Base-by-base conservation (phyloP, 176 grass and related monocot genomes). In the Urochloa ruziziensis region DNA sequence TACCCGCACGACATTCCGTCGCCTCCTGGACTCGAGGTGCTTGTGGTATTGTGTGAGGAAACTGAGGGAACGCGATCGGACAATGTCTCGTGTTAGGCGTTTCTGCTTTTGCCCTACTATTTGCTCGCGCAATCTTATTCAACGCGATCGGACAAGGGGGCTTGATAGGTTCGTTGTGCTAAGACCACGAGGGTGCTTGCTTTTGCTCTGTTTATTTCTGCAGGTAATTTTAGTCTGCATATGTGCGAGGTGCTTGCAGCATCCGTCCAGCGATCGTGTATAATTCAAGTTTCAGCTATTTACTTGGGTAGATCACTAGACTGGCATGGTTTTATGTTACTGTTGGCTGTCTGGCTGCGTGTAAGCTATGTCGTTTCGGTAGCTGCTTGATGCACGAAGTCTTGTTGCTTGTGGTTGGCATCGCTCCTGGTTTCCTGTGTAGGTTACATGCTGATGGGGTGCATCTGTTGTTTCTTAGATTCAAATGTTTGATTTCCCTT, bases 31-130 rank as follows among this genome's bases (percentile, higher is more conserved):
- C 13, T 17, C 32, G 4, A 52, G 64, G 2, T 77, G n/a, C 59
- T 82, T 57, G 51, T 60, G 49, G 29, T 68, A 76, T 87, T 77
- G 79, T 79, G n/a, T n/a, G n/a, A n/a, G n/a, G n/a, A n/a, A n/a
- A n/a, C 27, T 39, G 18, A 40, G 7, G 10, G 69, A 5, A 10
- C 14, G 69, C 40, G 62, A 63, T 75, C 70, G 63, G 62, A 15
- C 63, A 67, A 64, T 46, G 79, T 70, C 23, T 77, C 8, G 46
- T 77, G 34, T 30, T 54, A 63, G n/a, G 29, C 24, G 56, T 25
- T 61, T n/a, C n/a, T 61, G 51, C 8, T 68, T 56, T 47, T 44
- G 14, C 30, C 1, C 4, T 28, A 27, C 48, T 47, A n/a, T 37
- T 79, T 67, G 37, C 6, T 62, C 70, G 25, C 29, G 30, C 5